Evolutionary conservation across 2,329 filamentous ascomycete genomes (phyloP).

Genomic region (Pseudogymnoascus sp.): DNA sequence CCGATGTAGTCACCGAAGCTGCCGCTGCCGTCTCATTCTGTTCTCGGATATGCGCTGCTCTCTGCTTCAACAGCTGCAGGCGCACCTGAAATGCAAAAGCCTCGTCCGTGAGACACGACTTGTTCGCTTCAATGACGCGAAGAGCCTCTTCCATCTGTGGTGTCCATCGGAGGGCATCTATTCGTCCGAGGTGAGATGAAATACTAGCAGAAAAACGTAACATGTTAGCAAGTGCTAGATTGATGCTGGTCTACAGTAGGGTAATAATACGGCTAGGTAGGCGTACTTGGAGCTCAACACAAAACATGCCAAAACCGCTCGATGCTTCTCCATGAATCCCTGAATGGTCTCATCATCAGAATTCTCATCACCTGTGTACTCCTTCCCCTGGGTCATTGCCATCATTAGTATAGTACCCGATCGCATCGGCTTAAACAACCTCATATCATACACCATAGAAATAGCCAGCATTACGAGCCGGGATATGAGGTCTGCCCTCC

Average conservation of each 20-base stretch:
- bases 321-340: conserved; percentile 38
- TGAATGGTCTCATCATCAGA: conserved; percentile 7
- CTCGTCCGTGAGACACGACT: conserved; percentile 43
- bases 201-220: conserved; percentile 25
- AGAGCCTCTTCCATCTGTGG: conserved; percentile 52
- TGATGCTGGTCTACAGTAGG: conserved; percentile 12
- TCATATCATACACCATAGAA: neutral
- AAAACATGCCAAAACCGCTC: conserved; percentile 43
- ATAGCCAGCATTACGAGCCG: neutral
- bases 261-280: conserved; percentile 12
- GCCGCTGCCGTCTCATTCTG: conserved; percentile 22
- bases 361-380: conserved; percentile 15
- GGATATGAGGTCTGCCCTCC: neutral
- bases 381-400: conserved; percentile 20
- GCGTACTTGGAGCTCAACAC: conserved; percentile 34
- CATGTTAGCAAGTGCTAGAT: conserved; percentile 15
- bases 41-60: conserved; percentile 26
- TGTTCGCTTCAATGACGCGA: conserved; percentile 36
- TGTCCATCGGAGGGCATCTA: conserved; percentile 50
- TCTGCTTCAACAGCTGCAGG: conserved; percentile 25
- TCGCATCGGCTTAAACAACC: neutral
- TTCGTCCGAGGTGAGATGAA: conserved; percentile 37
- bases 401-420: conserved; percentile 11
- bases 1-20: conserved; percentile 9
- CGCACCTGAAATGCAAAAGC: conserved; percentile 38